A percentile compares a stretch with the other conserved stretches of the same genome.
Conservation (phyloP, 2,329 filamentous ascomycete species). For the Truncatella angustata region DNA sequence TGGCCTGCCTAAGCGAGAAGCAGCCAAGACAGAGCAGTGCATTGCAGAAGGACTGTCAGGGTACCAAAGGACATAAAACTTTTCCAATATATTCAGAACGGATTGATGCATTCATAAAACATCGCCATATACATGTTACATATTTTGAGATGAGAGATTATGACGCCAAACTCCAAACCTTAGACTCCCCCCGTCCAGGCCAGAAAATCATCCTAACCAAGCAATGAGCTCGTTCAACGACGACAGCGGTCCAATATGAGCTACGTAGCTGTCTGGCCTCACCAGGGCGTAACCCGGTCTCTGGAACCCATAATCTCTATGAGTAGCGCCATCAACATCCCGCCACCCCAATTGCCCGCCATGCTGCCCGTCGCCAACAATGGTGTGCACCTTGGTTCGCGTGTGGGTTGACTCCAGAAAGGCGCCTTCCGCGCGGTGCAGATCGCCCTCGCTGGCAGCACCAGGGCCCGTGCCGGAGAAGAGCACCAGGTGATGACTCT, state of each 20-base stretch:
- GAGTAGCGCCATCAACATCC: constrained; percentile 24
- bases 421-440: constrained; percentile 13
- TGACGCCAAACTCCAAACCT: neutral
- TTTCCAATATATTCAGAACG: too few species aligned
- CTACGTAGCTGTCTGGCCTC: constrained; percentile 31
- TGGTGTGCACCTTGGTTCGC: constrained; percentile 9
- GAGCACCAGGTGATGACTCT: constrained; percentile 22
- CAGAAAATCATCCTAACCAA: neutral
- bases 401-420: constrained; percentile 10
- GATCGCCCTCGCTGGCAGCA: constrained; percentile 13
- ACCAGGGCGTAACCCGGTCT: constrained; percentile 26
- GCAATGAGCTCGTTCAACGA: constrained; percentile 22
- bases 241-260: constrained; percentile 26
- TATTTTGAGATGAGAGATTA: too few species aligned
- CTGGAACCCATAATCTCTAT: constrained; percentile 27
- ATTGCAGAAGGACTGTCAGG: too few species aligned
- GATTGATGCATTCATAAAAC: too few species aligned
- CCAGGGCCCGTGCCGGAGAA: constrained; percentile 24
- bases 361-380: neutral
- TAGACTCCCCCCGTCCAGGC: neutral
- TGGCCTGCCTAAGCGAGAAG: too few species aligned
- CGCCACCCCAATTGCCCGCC: neutral
- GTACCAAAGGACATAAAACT: too few species aligned
- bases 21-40: too few species aligned
- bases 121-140: too few species aligned